phyloP scores from a whole-genome alignment of 106 monocot species.

The Phalaenopsis equestris region DNA sequence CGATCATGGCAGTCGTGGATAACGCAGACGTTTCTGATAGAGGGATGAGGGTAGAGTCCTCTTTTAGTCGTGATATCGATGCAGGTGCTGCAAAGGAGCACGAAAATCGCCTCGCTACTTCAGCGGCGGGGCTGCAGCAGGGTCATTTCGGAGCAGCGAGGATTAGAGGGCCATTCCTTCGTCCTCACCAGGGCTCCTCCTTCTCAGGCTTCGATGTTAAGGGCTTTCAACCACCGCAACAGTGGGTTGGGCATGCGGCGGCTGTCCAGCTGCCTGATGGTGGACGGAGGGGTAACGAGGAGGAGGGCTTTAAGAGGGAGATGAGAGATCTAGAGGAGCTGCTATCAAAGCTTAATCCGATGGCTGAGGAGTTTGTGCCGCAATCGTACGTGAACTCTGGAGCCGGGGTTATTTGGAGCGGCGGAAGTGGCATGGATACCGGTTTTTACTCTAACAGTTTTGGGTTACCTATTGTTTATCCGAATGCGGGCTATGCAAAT shows the following conservation, averaged over 20 bases:
- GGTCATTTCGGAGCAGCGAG: background rate
- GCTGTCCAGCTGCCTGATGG: constrained; percentile 1
- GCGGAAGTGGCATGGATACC: background rate
- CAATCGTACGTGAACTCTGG: constrained; percentile 33
- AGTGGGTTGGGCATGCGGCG: background rate
- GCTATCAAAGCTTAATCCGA: constrained; percentile 72
- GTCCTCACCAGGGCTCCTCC: constrained; percentile 10
- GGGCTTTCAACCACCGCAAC: constrained; percentile 2
- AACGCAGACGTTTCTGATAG: constrained; percentile 18
- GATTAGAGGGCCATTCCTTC: background rate
- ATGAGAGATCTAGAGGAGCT: constrained; percentile 62
- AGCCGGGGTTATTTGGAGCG: constrained; percentile 2
- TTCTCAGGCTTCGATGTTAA: constrained; percentile 1
- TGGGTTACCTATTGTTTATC: constrained; percentile 8
- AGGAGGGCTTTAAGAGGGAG: constrained; percentile 35
- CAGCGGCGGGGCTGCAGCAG: background rate
- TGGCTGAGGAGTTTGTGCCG: constrained; percentile 87
- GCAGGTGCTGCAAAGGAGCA: background rate
- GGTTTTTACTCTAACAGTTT: constrained; percentile 9
- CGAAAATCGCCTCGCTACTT: background rate
- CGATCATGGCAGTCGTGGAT: constrained; percentile 46
- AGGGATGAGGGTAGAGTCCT: constrained; percentile 11
- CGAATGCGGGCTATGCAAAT: constrained; percentile 8
- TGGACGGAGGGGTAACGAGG: background rate
- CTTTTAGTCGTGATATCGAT: background rate